Evolutionary conservation across 73 alveolate species (phyloP).

Genomic region (Tetrahymena malaccensis): DNA sequence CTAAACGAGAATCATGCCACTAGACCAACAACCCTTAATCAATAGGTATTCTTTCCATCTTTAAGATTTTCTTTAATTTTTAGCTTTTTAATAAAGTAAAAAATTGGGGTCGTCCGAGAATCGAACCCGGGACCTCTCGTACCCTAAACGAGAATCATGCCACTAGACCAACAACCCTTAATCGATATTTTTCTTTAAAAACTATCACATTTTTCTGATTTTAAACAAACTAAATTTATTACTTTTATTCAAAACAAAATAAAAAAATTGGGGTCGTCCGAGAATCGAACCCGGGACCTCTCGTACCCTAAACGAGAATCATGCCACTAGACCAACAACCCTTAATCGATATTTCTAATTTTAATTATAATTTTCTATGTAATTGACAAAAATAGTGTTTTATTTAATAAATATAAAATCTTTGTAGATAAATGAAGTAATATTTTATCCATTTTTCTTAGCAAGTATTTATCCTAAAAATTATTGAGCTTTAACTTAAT

Average conservation of each 20-base stretch:
- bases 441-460: too few species aligned
- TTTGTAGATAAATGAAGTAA: too few species aligned
- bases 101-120: conserved; percentile 2
- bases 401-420: too few species aligned
- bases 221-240: too few species aligned
- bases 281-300: conserved; percentile 4
- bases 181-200: background rate
- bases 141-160: conserved; percentile 1
- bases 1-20: background rate
- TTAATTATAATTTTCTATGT: background rate
- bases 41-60: background rate
- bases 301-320: conserved; percentile 1
- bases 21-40: background rate
- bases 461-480: too few species aligned
- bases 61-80: background rate
- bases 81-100: background rate
- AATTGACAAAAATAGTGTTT: background rate
- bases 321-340: conserved; percentile 2
- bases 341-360: background rate
- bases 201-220: too few species aligned
- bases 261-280: conserved; percentile 1
- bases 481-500: too few species aligned
- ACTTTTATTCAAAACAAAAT: too few species aligned
- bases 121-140: conserved; percentile 5
- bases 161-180: conserved; percentile 1